These are phyloP conservation scores for Epichloe uncinata DNA, from an alignment of 2,329 filamentous ascomycete species.

Conservation along the genomic window DNA sequence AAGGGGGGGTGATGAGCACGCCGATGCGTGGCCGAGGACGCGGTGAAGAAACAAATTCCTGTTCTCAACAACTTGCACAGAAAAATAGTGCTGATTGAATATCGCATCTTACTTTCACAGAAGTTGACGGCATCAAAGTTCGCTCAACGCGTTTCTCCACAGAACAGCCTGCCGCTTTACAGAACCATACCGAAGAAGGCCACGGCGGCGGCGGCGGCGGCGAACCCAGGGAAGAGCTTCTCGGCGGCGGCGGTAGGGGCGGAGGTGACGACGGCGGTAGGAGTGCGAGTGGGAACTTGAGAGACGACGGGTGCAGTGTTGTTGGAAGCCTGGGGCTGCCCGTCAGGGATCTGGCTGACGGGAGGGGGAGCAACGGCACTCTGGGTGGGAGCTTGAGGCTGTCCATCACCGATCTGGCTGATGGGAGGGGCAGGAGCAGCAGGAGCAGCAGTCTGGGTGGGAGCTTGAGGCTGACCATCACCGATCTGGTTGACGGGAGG, in stretches of 20 bases:
- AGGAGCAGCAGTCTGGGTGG: conserved; percentile 27
- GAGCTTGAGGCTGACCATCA: conserved; percentile 35
- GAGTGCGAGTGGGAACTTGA: conserved; percentile 8
- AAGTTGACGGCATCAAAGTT: not conserved
- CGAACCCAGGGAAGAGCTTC: conserved; percentile 6
- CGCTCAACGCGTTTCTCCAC: not conserved
- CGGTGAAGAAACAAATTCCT: not conserved
- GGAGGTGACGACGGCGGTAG: not conserved
- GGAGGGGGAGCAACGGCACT: conserved; percentile 15
- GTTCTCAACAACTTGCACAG: not conserved
- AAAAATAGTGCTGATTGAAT: not conserved
- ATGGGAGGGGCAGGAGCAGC: conserved; percentile 14
- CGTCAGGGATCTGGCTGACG: conserved; percentile 19
- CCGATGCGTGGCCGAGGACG: not conserved
- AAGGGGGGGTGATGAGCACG: not conserved
- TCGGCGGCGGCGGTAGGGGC: conserved; percentile 4
- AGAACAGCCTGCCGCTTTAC: conserved; percentile 1
- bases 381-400: conserved; percentile 36
- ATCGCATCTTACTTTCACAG: not conserved
- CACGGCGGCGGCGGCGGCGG: conserved; percentile 7
- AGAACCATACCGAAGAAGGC: conserved; percentile 8
- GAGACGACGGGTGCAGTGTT: conserved; percentile 8
- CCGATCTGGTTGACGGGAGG: conserved; percentile 25
- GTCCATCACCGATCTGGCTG: conserved; percentile 33
- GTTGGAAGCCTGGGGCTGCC: conserved; percentile 17